phyloP scores from a whole-genome alignment of 2,329 filamentous ascomycete species.

The Cladophialophora immunda region DNA sequence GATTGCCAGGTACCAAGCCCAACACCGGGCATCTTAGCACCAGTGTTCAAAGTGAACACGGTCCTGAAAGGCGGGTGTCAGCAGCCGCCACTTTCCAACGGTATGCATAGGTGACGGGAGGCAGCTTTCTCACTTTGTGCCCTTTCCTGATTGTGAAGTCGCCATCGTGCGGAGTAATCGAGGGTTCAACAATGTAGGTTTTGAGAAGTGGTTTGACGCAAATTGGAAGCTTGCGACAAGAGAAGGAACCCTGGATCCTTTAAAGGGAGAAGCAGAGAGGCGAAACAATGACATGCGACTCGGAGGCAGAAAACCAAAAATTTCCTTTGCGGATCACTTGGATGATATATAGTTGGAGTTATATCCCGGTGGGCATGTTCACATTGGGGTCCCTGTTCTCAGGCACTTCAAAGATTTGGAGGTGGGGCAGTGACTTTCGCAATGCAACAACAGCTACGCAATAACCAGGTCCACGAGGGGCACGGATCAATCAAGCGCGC shows the following conservation, averaged over 20 bases:
- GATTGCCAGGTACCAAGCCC: constrained; percentile 85
- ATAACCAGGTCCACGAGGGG: constrained; percentile 16
- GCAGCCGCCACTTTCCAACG: background rate
- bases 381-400: background rate
- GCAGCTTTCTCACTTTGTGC: constrained; percentile 35
- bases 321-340: constrained; percentile 9
- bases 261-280: constrained; percentile 19
- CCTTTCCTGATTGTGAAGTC: constrained; percentile 35
- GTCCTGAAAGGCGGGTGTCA: constrained; percentile 31
- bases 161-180: constrained; percentile 31
- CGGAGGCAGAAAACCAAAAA: constrained; percentile 15
- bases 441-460: constrained; percentile 24
- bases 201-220: constrained; percentile 10
- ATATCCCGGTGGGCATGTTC: constrained; percentile 30
- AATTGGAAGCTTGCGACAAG: constrained; percentile 13
- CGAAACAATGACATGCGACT: constrained; percentile 30
- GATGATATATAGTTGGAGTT: constrained; percentile 33
- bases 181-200: constrained; percentile 11
- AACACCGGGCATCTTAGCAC: constrained; percentile 62
- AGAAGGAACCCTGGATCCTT: constrained; percentile 26
- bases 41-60: constrained; percentile 50
- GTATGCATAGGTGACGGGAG: background rate
- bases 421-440: constrained; percentile 23
- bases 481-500: constrained; percentile 13
- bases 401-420: constrained; percentile 5